These are phyloP conservation scores for Colletotrichum sp. DNA, from an alignment of 2,329 filamentous ascomycete genomes.

Conservation along the genomic window DNA sequence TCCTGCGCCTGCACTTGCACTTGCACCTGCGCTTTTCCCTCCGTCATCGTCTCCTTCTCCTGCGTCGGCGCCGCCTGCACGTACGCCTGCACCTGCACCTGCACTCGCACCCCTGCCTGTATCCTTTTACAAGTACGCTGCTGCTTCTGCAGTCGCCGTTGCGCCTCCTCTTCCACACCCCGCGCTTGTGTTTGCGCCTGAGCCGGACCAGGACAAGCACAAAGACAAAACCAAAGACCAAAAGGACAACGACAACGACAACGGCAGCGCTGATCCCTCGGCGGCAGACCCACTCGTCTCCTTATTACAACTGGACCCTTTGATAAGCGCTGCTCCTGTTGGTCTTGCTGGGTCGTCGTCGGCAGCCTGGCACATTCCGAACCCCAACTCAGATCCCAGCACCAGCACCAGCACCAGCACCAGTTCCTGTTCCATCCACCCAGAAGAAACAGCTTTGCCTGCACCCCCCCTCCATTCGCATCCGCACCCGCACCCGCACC, in stretches of 20 bases:
- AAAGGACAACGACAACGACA: neutral
- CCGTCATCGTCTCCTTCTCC: neutral
- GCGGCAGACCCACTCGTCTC: neutral
- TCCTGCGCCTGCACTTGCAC: neutral
- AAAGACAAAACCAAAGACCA: neutral
- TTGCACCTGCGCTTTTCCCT: neutral
- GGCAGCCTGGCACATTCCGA: neutral
- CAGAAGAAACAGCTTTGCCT: neutral
- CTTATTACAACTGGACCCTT: neutral
- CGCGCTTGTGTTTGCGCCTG: neutral
- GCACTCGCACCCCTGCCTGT: neutral
- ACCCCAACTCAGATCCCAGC: neutral
- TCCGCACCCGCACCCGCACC: conserved; percentile 8
- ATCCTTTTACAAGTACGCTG: neutral
- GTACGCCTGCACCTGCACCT: neutral
- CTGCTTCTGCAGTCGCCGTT: neutral
- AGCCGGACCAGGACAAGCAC: neutral
- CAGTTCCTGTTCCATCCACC: neutral
- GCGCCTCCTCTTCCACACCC: neutral
- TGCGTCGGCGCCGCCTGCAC: neutral
- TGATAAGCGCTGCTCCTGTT: neutral
- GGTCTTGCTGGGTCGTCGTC: neutral
- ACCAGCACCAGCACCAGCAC: neutral
- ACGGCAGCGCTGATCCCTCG: neutral
- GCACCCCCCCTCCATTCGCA: conserved; percentile 4